phyloP scores from a whole-genome alignment of 306 rosid species.

The Adenanthera pavonina region DNA sequence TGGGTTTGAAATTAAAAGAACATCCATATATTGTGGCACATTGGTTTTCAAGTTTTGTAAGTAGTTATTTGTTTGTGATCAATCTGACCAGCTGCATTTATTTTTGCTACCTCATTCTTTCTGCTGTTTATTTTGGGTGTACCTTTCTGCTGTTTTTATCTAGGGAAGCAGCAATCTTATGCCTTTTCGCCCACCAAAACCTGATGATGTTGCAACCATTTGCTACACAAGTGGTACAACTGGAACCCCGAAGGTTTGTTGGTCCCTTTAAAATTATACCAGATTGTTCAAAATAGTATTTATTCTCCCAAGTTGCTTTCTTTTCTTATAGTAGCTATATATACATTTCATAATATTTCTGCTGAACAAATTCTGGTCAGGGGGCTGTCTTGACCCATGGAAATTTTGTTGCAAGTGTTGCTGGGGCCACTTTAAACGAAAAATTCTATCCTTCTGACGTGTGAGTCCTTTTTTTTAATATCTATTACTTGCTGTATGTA shows the following conservation, averaged over 20 bases:
- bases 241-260: slow-evolving; percentile 92
- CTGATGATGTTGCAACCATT: slow-evolving; percentile 85
- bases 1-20: not conserved
- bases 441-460: slow-evolving; percentile 78
- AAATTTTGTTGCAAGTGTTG: slow-evolving; percentile 87
- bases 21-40: not conserved
- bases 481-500: not conserved
- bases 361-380: slow-evolving; percentile 55
- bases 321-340: slow-evolving; percentile 30
- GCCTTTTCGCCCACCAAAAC: slow-evolving; percentile 85
- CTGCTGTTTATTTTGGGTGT: slow-evolving; percentile 32
- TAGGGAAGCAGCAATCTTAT: slow-evolving; percentile 80
- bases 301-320: slow-evolving; percentile 15
- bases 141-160: slow-evolving; percentile 43
- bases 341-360: slow-evolving; percentile 36
- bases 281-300: slow-evolving; percentile 39
- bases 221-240: slow-evolving; percentile 99
- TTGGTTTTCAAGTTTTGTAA: slow-evolving; percentile 25
- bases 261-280: slow-evolving; percentile 27
- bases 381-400: slow-evolving; percentile 91
- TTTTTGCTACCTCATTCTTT: slow-evolving; percentile 31
- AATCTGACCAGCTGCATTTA: slow-evolving; percentile 34
- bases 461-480: slow-evolving; percentile 59
- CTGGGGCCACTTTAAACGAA: slow-evolving; percentile 64
- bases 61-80: slow-evolving; percentile 29